Percentiles rank a stretch among this genome's conserved stretches.
phyloP scores from a whole-genome alignment of 2,329 filamentous ascomycete genomes.

The Scytalidium sp. region DNA sequence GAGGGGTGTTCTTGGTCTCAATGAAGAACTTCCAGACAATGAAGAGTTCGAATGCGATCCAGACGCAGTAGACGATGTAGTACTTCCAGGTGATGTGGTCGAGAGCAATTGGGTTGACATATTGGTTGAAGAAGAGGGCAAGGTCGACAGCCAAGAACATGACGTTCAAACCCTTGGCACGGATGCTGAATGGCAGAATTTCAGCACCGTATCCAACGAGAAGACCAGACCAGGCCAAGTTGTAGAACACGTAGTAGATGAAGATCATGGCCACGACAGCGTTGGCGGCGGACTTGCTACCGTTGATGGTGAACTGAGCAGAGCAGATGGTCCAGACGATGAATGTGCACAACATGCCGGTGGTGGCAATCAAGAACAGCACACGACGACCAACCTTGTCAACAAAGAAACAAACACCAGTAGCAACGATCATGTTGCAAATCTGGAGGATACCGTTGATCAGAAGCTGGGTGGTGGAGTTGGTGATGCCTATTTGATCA shows the following conservation, averaged over 20 bases:
- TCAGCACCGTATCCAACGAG: conserved; percentile 22
- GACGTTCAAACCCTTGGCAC: conserved; percentile 34
- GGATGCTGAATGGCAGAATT: conserved; percentile 24
- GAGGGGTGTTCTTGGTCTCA: conserved; percentile 38
- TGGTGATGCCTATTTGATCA: conserved; percentile 30
- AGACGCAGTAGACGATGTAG: conserved; percentile 37
- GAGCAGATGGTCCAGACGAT: conserved; percentile 25
- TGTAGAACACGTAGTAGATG: conserved; percentile 43
- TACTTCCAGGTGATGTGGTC: conserved; percentile 37
- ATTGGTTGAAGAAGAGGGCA: conserved; percentile 42
- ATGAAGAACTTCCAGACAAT: conserved; percentile 27
- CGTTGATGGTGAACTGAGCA: conserved; percentile 14
- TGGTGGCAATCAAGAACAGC: conserved; percentile 20
- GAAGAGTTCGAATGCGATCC: conserved; percentile 19
- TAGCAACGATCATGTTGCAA: conserved; percentile 15
- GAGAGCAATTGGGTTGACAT: conserved; percentile 40
- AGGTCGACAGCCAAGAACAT: conserved; percentile 42
- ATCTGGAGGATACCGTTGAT: conserved; percentile 17
- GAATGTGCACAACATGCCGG: conserved; percentile 27
- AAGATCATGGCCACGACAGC: conserved; percentile 43
- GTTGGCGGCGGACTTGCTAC: conserved; percentile 14
- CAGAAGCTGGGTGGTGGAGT: conserved; percentile 27
- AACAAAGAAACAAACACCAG: conserved; percentile 18
- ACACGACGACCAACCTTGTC: conserved; percentile 21
- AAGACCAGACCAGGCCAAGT: conserved; percentile 26